Base-by-base conservation (phyloP, 257 asterid genomes). In the Phtheirospermum japonicum region DNA sequence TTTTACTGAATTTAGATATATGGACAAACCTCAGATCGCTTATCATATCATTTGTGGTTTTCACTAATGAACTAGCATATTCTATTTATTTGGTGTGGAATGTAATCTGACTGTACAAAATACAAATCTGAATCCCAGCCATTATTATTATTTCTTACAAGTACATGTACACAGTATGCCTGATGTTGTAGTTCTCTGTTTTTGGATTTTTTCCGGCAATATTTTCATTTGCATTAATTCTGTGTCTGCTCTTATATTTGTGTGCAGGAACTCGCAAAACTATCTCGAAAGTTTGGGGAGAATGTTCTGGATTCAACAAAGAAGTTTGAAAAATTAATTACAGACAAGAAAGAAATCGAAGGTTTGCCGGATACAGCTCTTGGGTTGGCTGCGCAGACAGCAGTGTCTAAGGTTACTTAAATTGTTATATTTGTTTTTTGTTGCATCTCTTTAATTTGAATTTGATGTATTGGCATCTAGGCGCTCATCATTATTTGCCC, bases 311-410 rank as follows among this genome's bases (percentile, higher is more conserved):
- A 93, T 78, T 87, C 96, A 20, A 93, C 99, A 39, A 93, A 93
- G 83, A 93, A 89, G 71, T 93, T 83, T 36, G 95, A 89, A 81
- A 93, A 93, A 48, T 74, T 93, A 79, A 80, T 93, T 64, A 89
- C 87, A 6, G 92, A 89, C 59, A 89, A 87, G 85, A 85, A 83
- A 64, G 96, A 89, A 31, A 76, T 93, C 66, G 99, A 89, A 60
- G 99, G 99, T 34, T 77, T 93, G 76, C 97, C 96, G 7, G 82
- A 75, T 71, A 66, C 87, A 23, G 90, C 96, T 73, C 94, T 89
- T 68, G 99, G 99, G 63, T 78, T 93, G 80, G 97, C 84, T 74
- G 95, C 99, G 52, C 99, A 93, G 81, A 89, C 97, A 70, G 99
- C 99, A 36, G 86, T 76, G 65, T 85, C 97, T 33, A 93, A 89